These are phyloP conservation scores for Hypholoma fasciculare DNA, from an alignment of 768 basidiomycete species.

Conservation along the genomic window DNA sequence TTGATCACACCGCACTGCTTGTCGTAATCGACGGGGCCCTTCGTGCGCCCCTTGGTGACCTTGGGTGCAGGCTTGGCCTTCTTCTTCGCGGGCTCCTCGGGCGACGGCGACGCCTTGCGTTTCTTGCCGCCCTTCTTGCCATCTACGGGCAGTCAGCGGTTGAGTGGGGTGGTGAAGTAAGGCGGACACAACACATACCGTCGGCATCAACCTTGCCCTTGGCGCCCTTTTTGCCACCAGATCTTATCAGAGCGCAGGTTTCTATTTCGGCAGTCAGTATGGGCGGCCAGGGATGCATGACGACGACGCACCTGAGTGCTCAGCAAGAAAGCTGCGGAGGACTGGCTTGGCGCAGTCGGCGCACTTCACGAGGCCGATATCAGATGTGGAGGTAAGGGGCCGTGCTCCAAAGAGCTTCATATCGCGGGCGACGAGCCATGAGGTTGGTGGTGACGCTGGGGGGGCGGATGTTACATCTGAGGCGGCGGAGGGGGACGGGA, in stretches of 20 bases:
- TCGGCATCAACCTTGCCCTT: slow-evolving; percentile 44
- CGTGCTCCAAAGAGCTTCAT: slow-evolving; percentile 87
- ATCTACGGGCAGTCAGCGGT: slow-evolving; percentile 16
- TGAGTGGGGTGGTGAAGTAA: neutral
- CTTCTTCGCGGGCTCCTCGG: slow-evolving; percentile 74
- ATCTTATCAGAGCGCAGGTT: slow-evolving; percentile 63
- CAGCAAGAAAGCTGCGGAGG: slow-evolving; percentile 68
- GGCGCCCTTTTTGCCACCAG: slow-evolving; percentile 49
- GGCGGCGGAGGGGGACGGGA: slow-evolving; percentile 35
- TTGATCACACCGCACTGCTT: slow-evolving; percentile 97
- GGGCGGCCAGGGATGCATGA: neutral
- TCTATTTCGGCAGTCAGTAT: slow-evolving; percentile 22
- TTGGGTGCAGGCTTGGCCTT: slow-evolving; percentile 70
- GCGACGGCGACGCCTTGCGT: slow-evolving; percentile 76
- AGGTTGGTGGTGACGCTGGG: slow-evolving; percentile 72
- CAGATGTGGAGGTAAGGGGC: slow-evolving; percentile 62
- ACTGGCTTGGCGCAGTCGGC: slow-evolving; percentile 81
- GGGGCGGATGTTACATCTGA: slow-evolving; percentile 36
- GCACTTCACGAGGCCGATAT: slow-evolving; percentile 72
- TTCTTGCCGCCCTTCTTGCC: slow-evolving; percentile 65
- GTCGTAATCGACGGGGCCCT: slow-evolving; percentile 89
- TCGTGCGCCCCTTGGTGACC: slow-evolving; percentile 75
- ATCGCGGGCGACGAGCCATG: slow-evolving; percentile 83
- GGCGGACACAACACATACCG: slow-evolving; percentile 44
- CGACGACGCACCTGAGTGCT: slow-evolving; percentile 63